These are phyloP conservation scores for Diplodia seriata DNA, from an alignment of 2,329 filamentous ascomycete species.

Conservation along the genomic window DNA sequence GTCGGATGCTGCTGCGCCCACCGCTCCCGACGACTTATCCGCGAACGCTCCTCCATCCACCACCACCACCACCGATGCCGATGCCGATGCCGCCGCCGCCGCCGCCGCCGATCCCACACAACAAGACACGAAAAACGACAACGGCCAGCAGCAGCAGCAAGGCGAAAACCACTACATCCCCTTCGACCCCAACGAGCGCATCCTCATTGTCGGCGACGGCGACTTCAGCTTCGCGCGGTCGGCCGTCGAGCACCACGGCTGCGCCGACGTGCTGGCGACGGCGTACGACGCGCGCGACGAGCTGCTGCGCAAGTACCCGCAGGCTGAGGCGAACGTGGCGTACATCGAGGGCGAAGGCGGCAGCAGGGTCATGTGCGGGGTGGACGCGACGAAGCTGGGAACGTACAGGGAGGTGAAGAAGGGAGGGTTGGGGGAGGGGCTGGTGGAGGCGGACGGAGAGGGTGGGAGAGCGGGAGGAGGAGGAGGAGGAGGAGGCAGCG, in stretches of 20 bases:
- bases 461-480: neutral
- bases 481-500: constrained; percentile 34
- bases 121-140: neutral
- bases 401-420: constrained; percentile 51
- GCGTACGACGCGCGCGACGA: constrained; percentile 67
- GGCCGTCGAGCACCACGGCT: constrained; percentile 70
- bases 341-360: constrained; percentile 55
- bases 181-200: constrained; percentile 69
- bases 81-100: constrained; percentile 26
- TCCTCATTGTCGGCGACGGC: constrained; percentile 79
- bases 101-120: constrained; percentile 27
- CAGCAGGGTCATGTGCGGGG: constrained; percentile 41
- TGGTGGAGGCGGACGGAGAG: neutral
- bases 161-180: constrained; percentile 62
- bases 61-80: no score
- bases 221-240: constrained; percentile 80
- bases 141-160: constrained; percentile 3
- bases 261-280: constrained; percentile 71
- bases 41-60: no score
- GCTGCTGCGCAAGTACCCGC: constrained; percentile 76
- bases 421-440: constrained; percentile 44
- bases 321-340: constrained; percentile 66
- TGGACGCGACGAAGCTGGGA: constrained; percentile 65
- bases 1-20: neutral
- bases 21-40: neutral